These are phyloP conservation scores for Tylopilus sp. DNA, from an alignment of 768 basidiomycete species.

Conservation along the genomic window DNA sequence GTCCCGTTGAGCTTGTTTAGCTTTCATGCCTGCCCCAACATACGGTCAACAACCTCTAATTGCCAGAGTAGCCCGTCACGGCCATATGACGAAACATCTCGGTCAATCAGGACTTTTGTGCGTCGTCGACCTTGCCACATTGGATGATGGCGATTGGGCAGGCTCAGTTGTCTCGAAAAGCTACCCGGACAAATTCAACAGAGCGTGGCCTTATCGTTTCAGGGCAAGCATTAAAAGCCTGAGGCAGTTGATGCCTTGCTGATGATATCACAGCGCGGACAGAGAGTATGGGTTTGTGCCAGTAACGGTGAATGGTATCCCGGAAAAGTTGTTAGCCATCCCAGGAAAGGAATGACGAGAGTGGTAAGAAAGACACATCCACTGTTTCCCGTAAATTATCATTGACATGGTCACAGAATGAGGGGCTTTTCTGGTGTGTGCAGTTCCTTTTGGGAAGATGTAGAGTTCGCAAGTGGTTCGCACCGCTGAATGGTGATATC, in stretches of 20 bases:
- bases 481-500: conserved; percentile 63
- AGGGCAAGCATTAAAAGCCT: conserved; percentile 21
- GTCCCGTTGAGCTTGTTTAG: neutral
- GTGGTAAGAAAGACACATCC: conserved; percentile 36
- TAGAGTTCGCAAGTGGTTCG: conserved; percentile 55
- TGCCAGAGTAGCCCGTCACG: neutral
- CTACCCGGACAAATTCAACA: conserved; percentile 43
- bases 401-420: conserved; percentile 33
- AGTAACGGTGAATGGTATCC: conserved; percentile 48
- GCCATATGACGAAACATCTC: neutral
- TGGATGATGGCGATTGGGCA: conserved; percentile 26
- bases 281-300: conserved; percentile 52
- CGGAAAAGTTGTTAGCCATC: conserved; percentile 47
- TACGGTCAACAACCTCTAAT: conserved; percentile 2
- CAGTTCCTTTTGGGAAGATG: conserved; percentile 34
- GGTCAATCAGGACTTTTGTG: conserved; percentile 2
- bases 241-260: neutral
- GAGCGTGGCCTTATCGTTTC: conserved; percentile 53
- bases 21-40: conserved; percentile 4
- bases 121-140: conserved; percentile 24
- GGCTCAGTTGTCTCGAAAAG: conserved; percentile 17
- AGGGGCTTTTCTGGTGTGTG: conserved; percentile 54
- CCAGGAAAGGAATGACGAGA: conserved; percentile 44
- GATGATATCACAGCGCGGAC: conserved; percentile 35
- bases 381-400: neutral